Percentiles rank a stretch among this genome's conserved stretches.
These are phyloP conservation scores for Microbotryomycetes sp. DNA, from an alignment of 1,284 basidiomycete genomes.

Conservation along the genomic window DNA sequence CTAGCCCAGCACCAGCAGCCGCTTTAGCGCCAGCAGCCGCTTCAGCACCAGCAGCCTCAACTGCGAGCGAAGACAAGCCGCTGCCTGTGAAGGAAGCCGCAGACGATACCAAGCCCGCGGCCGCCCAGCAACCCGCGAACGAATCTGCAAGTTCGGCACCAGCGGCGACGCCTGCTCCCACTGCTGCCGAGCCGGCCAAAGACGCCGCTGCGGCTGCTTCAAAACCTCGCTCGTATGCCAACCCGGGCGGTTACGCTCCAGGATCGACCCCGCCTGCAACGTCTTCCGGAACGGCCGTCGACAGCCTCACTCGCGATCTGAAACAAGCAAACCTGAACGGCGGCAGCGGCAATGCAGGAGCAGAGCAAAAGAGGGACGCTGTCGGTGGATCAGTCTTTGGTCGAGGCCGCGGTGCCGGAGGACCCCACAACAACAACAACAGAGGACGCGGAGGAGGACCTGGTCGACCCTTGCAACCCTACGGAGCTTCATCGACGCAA, in stretches of 20 bases:
- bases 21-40: slow-evolving; percentile 10
- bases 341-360: neutral
- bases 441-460: neutral
- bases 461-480: slow-evolving; percentile 6
- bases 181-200: neutral
- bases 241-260: neutral
- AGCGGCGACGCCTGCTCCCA: neutral
- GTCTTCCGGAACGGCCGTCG: slow-evolving; percentile 3
- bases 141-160: neutral
- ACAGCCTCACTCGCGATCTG: slow-evolving; percentile 8
- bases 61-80: neutral
- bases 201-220: neutral
- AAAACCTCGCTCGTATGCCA: neutral
- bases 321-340: neutral
- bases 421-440: neutral
- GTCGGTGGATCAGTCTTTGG: slow-evolving; percentile 7
- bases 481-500: neutral
- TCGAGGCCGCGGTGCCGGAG: slow-evolving; percentile 2
- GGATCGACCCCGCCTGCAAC: neutral
- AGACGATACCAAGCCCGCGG: slow-evolving; percentile 7
- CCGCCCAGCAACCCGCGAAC: slow-evolving; percentile 6
- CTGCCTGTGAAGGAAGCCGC: slow-evolving; percentile 8
- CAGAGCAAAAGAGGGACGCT: neutral
- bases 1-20: neutral
- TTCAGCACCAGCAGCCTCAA: neutral